Evolutionary conservation across 2,329 filamentous ascomycete species (phyloP).

Genomic region (Diaporthe sp.): DNA sequence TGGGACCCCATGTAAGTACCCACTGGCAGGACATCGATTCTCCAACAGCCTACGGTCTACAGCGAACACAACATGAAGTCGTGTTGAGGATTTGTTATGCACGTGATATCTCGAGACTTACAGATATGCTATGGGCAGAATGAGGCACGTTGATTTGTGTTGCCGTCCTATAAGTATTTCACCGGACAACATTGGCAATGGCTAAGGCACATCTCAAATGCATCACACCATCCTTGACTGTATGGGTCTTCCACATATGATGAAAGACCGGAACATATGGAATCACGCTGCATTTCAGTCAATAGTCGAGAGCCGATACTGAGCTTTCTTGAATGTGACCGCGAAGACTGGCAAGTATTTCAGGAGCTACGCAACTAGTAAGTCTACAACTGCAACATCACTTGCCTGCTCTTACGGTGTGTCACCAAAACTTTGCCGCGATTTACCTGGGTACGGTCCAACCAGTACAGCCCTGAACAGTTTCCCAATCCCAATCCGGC

Average conservation of each 20-base stretch:
- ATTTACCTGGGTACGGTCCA: too few species aligned
- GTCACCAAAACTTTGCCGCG: background rate
- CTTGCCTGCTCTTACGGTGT: background rate
- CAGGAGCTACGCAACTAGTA: background rate
- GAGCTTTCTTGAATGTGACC: background rate
- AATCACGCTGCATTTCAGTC: background rate
- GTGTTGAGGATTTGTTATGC: background rate
- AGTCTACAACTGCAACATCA: background rate
- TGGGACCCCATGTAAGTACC: too few species aligned
- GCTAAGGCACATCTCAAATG: background rate
- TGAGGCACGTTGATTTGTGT: background rate
- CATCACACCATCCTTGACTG: too few species aligned
- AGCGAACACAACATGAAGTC: too few species aligned
- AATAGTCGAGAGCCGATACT: background rate
- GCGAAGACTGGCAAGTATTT: background rate
- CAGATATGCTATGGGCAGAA: background rate
- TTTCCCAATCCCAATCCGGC: background rate
- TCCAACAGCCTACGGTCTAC: too few species aligned
- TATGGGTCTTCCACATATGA: too few species aligned
- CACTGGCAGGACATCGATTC: too few species aligned
- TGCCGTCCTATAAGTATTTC: background rate
- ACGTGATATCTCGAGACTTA: too few species aligned
- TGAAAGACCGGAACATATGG: too few species aligned
- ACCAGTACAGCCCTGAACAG: background rate
- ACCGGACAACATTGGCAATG: background rate